Base-by-base conservation (phyloP, 192 early-diverging fungal species). In the Podila minutissima region DNA sequence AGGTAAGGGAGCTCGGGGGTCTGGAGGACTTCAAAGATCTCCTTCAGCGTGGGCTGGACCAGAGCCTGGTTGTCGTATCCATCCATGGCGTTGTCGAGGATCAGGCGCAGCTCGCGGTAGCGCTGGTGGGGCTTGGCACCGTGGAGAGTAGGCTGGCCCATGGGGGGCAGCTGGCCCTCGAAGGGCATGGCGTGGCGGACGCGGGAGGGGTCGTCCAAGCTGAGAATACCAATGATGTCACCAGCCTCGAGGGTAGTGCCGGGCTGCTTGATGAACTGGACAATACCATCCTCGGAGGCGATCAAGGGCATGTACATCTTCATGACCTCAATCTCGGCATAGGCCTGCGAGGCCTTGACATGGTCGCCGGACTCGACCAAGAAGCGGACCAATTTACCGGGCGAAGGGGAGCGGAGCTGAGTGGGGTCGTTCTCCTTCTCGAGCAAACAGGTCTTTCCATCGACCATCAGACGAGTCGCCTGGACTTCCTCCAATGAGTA, bases 231-330 rank as follows among this genome's bases (percentile, higher is more conserved):
- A 72, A 99, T 93, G 61, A 99, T 92, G 75, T 99, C 98, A 72
- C 97, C 98, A 37, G 93, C 91, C 9, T 91, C 86, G 32, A 99
- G 86, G 8, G 94, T 85, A 50, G 93, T 90, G 46, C 95, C 95
- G 19, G 94, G 90, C 75, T 95, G 97, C 75, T 96, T 95, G 74
- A 91, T 91, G 78, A 95, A 93, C 82, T 94, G 92, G 50, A 97
- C 93, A 19, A 95, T 84, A 62, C 98, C 98, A 84, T 93, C 93
- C 76, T 98, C 96, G 31, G 89, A 83, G 37, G 97, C 95, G 26
- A 97, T 87, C 74, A 99, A 86, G 63, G 97, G 96, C 98, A 99
- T 99, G 86, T 98, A 97, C 98, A 99, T 99, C 88, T 99, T 99
- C 98, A 99, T 99, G 69, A 93, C 91, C 89, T 99, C 98, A 82